phyloP scores from a whole-genome alignment of 805 yeast genomes.

The Candida ulmi region DNA sequence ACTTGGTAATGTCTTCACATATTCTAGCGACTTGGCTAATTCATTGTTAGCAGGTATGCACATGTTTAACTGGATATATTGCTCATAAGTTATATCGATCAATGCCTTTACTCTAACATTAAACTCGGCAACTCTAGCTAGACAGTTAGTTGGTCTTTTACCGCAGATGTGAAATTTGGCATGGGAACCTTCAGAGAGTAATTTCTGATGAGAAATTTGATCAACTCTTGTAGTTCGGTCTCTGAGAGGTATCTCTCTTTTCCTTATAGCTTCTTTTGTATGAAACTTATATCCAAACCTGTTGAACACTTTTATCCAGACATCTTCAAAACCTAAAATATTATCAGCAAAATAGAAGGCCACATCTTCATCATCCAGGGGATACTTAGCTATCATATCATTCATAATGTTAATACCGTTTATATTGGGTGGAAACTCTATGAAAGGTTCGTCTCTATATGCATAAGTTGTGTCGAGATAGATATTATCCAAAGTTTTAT shows the following conservation, averaged over 20 bases:
- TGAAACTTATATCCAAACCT: constrained; percentile 25
- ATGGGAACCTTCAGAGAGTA: not conserved
- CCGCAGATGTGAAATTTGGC: constrained; percentile 16
- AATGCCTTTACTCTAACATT: constrained; percentile 30
- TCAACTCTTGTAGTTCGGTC: constrained; percentile 1
- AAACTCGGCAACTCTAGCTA: constrained; percentile 4
- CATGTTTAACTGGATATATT: constrained; percentile 4
- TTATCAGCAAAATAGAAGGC: constrained; percentile 35
- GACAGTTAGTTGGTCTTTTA: constrained; percentile 2
- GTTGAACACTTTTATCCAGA: constrained; percentile 35
- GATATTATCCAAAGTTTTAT: constrained; percentile 33
- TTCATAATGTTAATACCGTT: constrained; percentile 34
- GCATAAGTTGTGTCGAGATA: constrained; percentile 54
- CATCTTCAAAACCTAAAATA: constrained; percentile 49
- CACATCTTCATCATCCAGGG: constrained; percentile 26
- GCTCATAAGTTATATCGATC: constrained; percentile 27
- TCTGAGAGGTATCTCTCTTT: constrained; percentile 17
- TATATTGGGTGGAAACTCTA: constrained; percentile 36
- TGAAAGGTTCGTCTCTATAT: constrained; percentile 42
- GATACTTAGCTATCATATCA: constrained; percentile 35
- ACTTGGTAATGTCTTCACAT: constrained; percentile 1
- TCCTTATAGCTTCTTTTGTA: constrained; percentile 21
- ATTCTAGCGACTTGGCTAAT: constrained; percentile 20
- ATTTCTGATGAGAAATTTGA: not conserved
- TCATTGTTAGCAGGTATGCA: constrained; percentile 5